Evolutionary conservation across 352 stramenopile genomes (phyloP), one percentile per base, ranked within the genome.

Genomic region (Phytophthora hybrid): DNA sequence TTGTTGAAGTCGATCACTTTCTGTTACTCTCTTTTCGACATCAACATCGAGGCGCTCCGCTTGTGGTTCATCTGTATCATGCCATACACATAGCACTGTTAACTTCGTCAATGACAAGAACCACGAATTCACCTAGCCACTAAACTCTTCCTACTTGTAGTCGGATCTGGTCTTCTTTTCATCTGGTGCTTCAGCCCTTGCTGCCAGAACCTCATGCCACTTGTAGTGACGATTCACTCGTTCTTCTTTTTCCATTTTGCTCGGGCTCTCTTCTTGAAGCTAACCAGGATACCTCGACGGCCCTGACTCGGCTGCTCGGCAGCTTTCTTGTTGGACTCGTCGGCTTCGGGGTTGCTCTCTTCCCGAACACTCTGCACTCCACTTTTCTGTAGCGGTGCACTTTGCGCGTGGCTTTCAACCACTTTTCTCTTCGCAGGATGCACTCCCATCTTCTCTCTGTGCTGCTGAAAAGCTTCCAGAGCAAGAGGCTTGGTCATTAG

Each of bases 401-500:
- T 31, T 31, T 31, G 26, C 26, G 26, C 26, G 26, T 31, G 26
- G 26, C 26, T 5, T 31, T 31, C 26, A 31, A 7, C 26, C 26
- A 7, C 26, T 31, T 31, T 31, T 31, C 26, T 31, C 26, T 31
- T 31, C 3, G 2, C 26, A 31, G 26, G 26, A 31, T 31, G 26
- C 26, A 31, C 26, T 31, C 26, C 26, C 26, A 31, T 31, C 32
- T 41, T 66, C 11, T 61, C 56, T 72, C 49, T 56, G 49, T 72
- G 65, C 1, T 23, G 21, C 32, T 59, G 21, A 66, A 72, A 72
- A 7, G 18, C 57, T 10, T 72, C 57, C 16, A 34, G 16, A 47
- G 49, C 34, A 37, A 73, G 46, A 7, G 66, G 57, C n/a, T 73
- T 68, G 4, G 52, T 73, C 57, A 73, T 39, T 3, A 54, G 31